Base-by-base conservation (phyloP, 371 early-diverging fungal species). In the Parasitella parasitica region DNA sequence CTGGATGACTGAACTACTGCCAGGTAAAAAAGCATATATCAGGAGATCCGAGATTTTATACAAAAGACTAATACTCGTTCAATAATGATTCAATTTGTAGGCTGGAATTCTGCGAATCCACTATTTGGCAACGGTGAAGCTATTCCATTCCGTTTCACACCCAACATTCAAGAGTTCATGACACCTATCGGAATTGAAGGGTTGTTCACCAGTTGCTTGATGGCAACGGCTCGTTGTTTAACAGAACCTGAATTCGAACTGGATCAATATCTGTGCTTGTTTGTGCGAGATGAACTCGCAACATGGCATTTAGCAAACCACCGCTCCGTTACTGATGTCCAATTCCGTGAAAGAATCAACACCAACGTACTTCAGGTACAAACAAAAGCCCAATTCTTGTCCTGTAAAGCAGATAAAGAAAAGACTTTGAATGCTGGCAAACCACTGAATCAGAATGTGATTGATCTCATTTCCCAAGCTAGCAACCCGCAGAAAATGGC, bases 61-160 rank as follows among this genome's bases (percentile, higher is more conserved):
- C n/a, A n/a, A n/a, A n/a, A n/a, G n/a, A n/a, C n/a, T n/a, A n/a
- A n/a, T n/a, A n/a, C n/a, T n/a, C n/a, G n/a, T n/a, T n/a, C n/a
- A n/a, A n/a, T n/a, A n/a, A 32, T 32, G 6, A 36, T 24, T 8
- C 24, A 46, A 8, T 9, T 58, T n/a, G n/a, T n/a, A 67, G 66
- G 67, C 20, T 76, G 78, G 75, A 75, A 72, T 37, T 67, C 70
- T 46, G 59, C 71, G 5, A 68, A 66, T 13, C 79, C 67, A 12
- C 51, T 73, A 12, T 78, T 79, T 55, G 75, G 70, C 13, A 77
- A 73, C 54, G 72, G 78, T 1, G 98, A 97, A 67, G 74, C 91
- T 4, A 94, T 99, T 18, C 98, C 97, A 4, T 98, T 99, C 92
- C 88, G 99, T 5, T 86, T 98, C 66, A 98, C 99, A 9, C 98